Percentiles rank a stretch among this genome's conserved stretches.
Evolutionary conservation across 2,329 filamentous ascomycete genomes (phyloP).

Genomic region (Phaeophleospora eucalypticola): DNA sequence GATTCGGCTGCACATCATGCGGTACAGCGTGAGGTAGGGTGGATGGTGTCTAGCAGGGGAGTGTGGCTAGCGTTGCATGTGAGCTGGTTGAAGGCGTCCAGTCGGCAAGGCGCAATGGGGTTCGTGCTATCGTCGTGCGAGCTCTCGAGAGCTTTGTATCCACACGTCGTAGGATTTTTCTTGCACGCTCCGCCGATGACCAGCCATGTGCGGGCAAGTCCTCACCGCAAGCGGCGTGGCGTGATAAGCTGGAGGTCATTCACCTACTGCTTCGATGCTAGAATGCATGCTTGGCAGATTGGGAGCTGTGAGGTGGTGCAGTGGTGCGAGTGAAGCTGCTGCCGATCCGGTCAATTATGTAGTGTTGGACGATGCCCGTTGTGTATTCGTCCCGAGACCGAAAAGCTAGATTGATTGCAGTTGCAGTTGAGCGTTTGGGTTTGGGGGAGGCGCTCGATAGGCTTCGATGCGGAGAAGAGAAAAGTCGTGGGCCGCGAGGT

Average conservation of each 20-base stretch:
- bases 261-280: conserved; percentile 2
- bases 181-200: no score
- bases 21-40: conserved; percentile 1
- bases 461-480: conserved; percentile 4
- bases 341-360: neutral
- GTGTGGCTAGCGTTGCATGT: conserved; percentile 1
- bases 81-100: conserved; percentile 2
- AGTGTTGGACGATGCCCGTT: neutral
- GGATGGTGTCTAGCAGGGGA: neutral
- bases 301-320: neutral
- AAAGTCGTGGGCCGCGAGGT: neutral
- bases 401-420: neutral
- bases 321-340: conserved; percentile 1
- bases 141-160: conserved; percentile 1
- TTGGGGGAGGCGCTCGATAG: conserved; percentile 5
- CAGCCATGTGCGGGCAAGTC: no score
- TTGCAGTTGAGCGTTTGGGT: conserved; percentile 1
- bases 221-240: conserved; percentile 1
- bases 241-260: neutral
- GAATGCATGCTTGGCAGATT: conserved; percentile 4
- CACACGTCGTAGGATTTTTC: neutral
- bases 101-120: conserved; percentile 7
- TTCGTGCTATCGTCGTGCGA: conserved; percentile 1
- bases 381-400: neutral
- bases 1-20: conserved; percentile 8